Conservation (phyloP, 441 rosid species). For the Breynia disticha region DNA sequence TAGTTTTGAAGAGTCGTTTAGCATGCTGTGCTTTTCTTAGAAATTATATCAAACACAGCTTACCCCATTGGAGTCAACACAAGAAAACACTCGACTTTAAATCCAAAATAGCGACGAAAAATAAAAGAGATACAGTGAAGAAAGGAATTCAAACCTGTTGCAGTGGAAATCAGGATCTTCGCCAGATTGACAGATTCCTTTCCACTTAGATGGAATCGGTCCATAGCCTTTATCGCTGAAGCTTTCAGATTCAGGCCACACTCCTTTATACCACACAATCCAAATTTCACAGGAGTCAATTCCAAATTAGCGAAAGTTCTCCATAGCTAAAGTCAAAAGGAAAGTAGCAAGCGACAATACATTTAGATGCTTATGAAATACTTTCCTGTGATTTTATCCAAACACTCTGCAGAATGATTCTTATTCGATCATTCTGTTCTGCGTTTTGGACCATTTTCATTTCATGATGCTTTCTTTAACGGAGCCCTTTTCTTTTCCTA, state of each 20-base stretch:
- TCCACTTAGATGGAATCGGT: conserved; percentile 57
- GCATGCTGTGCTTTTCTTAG: too few species aligned
- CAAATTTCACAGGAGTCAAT: too few species aligned
- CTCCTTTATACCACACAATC: conserved; percentile 30
- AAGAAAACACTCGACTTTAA: neutral
- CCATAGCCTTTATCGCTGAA: conserved; percentile 54
- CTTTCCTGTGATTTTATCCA: too few species aligned
- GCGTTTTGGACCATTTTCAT: neutral
- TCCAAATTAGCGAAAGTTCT: too few species aligned
- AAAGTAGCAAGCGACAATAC: too few species aligned
- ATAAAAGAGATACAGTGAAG: neutral
- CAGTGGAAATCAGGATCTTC: conserved; percentile 33
- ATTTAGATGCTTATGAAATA: too few species aligned
- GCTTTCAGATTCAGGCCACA: conserved; percentile 77
- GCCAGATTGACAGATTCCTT: conserved; percentile 42
- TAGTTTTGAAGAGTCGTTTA: too few species aligned
- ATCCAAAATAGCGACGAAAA: neutral
- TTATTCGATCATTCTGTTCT: neutral
- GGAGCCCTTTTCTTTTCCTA: too few species aligned
- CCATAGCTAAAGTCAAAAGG: too few species aligned
- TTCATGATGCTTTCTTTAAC: neutral
- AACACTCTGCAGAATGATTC: neutral
- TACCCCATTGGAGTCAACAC: neutral
- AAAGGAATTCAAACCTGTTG: conserved; percentile 40
- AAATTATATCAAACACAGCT: too few species aligned